Conservation (phyloP, 345 rosid genomes). For the Eucalyptus cladocalyx region DNA sequence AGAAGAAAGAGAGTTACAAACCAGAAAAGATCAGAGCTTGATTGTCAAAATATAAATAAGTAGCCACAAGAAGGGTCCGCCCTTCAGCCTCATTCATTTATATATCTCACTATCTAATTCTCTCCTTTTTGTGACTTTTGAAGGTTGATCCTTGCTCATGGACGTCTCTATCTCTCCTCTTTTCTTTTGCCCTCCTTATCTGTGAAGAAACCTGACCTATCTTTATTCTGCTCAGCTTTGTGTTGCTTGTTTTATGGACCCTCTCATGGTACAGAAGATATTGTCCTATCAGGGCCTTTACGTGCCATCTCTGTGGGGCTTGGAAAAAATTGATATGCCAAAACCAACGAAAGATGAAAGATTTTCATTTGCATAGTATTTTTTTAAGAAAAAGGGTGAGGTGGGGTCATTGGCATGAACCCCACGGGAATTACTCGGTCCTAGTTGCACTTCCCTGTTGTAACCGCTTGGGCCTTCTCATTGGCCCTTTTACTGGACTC, state of each 20-base stretch:
- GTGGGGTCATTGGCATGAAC: slow-evolving; percentile 37
- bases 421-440: slow-evolving; percentile 71
- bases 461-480: slow-evolving; percentile 76
- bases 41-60: slow-evolving; percentile 20
- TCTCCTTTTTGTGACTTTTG: background rate
- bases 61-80: slow-evolving; percentile 29
- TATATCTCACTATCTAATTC: background rate
- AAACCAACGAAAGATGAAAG: background rate
- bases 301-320: slow-evolving; percentile 12
- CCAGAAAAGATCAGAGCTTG: slow-evolving; percentile 15
- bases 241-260: slow-evolving; percentile 7
- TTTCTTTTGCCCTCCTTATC: slow-evolving; percentile 28
- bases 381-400: background rate
- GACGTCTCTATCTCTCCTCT: slow-evolving; percentile 22
- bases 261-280: slow-evolving; percentile 26
- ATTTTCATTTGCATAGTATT: background rate
- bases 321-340: background rate
- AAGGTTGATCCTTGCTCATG: slow-evolving; percentile 22
- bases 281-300: slow-evolving; percentile 46
- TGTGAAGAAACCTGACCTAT: slow-evolving; percentile 58
- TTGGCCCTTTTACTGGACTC: slow-evolving; percentile 45
- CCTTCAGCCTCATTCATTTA: background rate
- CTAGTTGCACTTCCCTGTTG: slow-evolving; percentile 44
- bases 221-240: background rate
- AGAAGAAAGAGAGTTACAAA: background rate